These are phyloP conservation scores for Phytophthora vignae DNA, from an alignment of 352 stramenopile genomes.

Conservation along the genomic window DNA sequence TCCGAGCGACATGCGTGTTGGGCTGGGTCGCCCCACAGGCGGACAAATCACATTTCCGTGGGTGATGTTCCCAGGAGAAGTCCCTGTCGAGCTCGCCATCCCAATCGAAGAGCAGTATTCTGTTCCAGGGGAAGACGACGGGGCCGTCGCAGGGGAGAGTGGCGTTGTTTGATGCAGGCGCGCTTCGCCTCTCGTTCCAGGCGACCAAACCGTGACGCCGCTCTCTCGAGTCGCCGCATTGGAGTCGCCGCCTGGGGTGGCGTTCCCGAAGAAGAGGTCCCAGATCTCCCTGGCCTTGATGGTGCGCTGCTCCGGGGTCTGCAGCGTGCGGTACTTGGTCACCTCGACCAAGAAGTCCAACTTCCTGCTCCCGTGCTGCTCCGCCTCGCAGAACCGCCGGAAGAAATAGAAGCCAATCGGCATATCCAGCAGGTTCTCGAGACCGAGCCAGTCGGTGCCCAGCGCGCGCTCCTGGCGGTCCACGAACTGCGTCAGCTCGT, in stretches of 20 bases:
- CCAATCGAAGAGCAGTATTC: slow-evolving; percentile 28
- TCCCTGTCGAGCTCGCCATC: background rate
- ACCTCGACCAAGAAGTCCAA: slow-evolving; percentile 78
- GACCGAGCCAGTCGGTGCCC: slow-evolving; percentile 62
- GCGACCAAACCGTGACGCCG: slow-evolving; percentile 35
- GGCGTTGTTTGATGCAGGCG: slow-evolving; percentile 28
- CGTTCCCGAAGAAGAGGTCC: slow-evolving; percentile 56
- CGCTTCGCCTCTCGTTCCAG: slow-evolving; percentile 7
- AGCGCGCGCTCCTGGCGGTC: slow-evolving; percentile 62
- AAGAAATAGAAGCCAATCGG: slow-evolving; percentile 88
- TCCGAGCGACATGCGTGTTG: slow-evolving; percentile 51
- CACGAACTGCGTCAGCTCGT: slow-evolving; percentile 73
- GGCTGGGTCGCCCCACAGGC: slow-evolving; percentile 17
- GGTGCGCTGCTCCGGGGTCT: slow-evolving; percentile 51
- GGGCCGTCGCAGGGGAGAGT: slow-evolving; percentile 31
- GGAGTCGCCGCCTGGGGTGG: background rate
- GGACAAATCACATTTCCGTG: slow-evolving; percentile 10
- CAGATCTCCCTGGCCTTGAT: slow-evolving; percentile 67
- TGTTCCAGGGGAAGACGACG: slow-evolving; percentile 31
- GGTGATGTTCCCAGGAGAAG: slow-evolving; percentile 7
- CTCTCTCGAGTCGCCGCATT: slow-evolving; percentile 7
- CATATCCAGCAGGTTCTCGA: slow-evolving; percentile 81
- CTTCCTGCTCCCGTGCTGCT: slow-evolving; percentile 70
- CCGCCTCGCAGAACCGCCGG: slow-evolving; percentile 72
- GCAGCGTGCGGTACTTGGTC: slow-evolving; percentile 71